Evolutionary conservation across 306 rosid species (phyloP).

Genomic region (Calophaca sinica): DNA sequence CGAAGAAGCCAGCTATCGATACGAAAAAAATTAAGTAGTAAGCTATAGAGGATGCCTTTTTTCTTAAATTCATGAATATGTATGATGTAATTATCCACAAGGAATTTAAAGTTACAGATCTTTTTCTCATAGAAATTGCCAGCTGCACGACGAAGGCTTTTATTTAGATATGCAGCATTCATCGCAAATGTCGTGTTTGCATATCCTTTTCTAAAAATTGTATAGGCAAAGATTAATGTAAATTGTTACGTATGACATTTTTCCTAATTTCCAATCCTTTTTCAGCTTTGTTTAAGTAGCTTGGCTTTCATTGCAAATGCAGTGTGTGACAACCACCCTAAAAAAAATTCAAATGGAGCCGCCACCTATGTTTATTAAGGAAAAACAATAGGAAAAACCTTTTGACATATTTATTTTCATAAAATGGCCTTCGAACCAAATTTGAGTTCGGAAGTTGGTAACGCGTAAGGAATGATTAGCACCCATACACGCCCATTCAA

Average conservation of each 20-base stretch:
- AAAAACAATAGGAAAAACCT: too few species aligned
- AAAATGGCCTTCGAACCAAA: too few species aligned
- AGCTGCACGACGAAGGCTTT: background rate
- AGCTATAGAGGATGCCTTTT: conserved; percentile 14
- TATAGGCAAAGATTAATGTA: conserved; percentile 31
- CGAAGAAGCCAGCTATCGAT: background rate
- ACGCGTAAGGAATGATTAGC: too few species aligned
- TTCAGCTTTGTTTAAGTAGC: background rate
- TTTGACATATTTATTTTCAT: too few species aligned
- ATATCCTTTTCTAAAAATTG: background rate
- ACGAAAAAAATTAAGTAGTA: background rate
- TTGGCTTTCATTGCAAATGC: background rate
- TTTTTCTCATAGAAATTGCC: conserved; percentile 20
- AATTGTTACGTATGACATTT: conserved; percentile 7
- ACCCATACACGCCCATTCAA: too few species aligned
- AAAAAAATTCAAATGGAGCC: too few species aligned
- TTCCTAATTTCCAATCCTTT: background rate
- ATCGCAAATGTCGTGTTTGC: too few species aligned
- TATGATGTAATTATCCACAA: conserved; percentile 10
- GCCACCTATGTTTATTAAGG: too few species aligned
- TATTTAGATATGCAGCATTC: too few species aligned
- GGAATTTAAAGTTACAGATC: conserved; percentile 12
- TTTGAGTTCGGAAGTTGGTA: too few species aligned
- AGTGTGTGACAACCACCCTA: too few species aligned
- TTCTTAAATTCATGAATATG: conserved; percentile 18